Percentiles rank a stretch among this genome's conserved stretches.
These are phyloP conservation scores for Geosmithia putterillii DNA, from an alignment of 2,329 filamentous ascomycete genomes.

Conservation along the genomic window DNA sequence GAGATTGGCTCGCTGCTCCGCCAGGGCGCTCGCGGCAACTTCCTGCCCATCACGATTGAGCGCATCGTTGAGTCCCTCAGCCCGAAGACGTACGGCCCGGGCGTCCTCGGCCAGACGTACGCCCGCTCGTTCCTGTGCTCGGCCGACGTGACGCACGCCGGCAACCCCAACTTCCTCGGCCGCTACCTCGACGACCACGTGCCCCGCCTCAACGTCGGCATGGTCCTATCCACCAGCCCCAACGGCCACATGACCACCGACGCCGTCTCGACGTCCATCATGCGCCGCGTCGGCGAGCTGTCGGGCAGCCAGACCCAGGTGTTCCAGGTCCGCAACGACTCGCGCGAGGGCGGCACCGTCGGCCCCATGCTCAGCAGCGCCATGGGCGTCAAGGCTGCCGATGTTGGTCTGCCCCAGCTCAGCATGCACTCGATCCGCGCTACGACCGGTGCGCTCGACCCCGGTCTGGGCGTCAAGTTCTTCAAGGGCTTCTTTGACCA, in stretches of 20 bases:
- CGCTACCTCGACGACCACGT: constrained; percentile 78
- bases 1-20: constrained; percentile 87
- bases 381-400: constrained; percentile 72
- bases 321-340: constrained; percentile 94
- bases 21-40: constrained; percentile 83
- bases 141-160: constrained; percentile 86
- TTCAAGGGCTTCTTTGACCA: constrained; percentile 84
- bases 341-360: constrained; percentile 82
- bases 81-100: constrained; percentile 38
- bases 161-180: constrained; percentile 84
- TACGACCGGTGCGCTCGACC: constrained; percentile 75
- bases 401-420: constrained; percentile 81
- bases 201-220: constrained; percentile 78
- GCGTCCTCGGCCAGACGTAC: constrained; percentile 67
- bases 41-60: constrained; percentile 70
- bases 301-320: constrained; percentile 62
- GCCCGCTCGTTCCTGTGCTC: constrained; percentile 88
- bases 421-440: constrained; percentile 92
- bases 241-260: constrained; percentile 98
- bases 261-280: constrained; percentile 67
- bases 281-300: constrained; percentile 67
- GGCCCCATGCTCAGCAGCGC: constrained; percentile 75
- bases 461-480: constrained; percentile 74
- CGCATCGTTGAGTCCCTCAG: constrained; percentile 63
- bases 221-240: constrained; percentile 67